These are phyloP conservation scores for Hanseniaspora sp. DNA, from an alignment of 1,139 yeast species.

Conservation along the genomic window DNA sequence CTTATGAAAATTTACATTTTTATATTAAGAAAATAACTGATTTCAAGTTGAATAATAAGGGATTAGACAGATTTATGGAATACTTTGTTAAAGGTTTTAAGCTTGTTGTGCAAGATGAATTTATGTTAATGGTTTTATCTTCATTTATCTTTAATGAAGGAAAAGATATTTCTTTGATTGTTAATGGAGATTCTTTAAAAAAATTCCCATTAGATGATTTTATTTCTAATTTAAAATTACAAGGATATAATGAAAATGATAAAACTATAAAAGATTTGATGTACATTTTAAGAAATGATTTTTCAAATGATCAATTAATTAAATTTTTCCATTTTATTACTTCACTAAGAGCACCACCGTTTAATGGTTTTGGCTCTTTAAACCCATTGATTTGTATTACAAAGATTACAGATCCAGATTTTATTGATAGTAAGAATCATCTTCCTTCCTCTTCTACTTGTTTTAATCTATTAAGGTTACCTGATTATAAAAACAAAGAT, in stretches of 20 bases:
- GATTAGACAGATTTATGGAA: conserved; percentile 44
- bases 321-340: conserved; percentile 76
- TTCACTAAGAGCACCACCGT: conserved; percentile 82
- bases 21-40: conserved; percentile 72
- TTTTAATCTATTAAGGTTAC: background rate
- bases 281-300: conserved; percentile 56
- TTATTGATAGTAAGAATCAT: conserved; percentile 29
- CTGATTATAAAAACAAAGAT: background rate
- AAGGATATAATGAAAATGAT: conserved; percentile 50
- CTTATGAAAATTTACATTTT: conserved; percentile 50
- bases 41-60: conserved; percentile 58
- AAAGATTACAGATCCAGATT: background rate
- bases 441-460: conserved; percentile 92
- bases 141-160: conserved; percentile 73
- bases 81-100: conserved; percentile 63
- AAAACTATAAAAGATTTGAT: conserved; percentile 54
- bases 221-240: conserved; percentile 61
- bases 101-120: conserved; percentile 53
- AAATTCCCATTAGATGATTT: conserved; percentile 1
- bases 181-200: conserved; percentile 59
- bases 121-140: conserved; percentile 40
- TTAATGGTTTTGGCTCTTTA: conserved; percentile 68
- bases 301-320: conserved; percentile 48
- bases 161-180: conserved; percentile 58
- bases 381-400: conserved; percentile 36